Evolutionary conservation across 768 basidiomycete genomes (phyloP), one percentile per base, ranked within the genome.

Genomic region (Suillus fuscotomentosus): DNA sequence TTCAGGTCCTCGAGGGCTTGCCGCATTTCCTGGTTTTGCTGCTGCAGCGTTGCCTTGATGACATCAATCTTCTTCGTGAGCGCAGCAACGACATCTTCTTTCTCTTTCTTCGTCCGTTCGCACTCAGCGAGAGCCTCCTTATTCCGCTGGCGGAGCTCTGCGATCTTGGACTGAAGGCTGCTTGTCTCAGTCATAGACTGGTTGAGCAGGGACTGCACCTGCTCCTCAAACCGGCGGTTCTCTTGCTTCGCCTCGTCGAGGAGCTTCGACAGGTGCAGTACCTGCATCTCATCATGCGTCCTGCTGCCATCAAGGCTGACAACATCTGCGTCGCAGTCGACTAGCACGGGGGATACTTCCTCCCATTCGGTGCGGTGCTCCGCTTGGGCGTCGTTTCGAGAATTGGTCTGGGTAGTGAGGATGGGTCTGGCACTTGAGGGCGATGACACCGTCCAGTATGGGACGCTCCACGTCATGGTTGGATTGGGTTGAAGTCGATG

Each of bases 1-100:
- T 70, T 70, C 24, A 73, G 67, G 48, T 73, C 70, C n/a, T 73
- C 69, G 50, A 80, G 66, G 1, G 74, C 62, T 5, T 22, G 39
- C 41, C 68, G 69, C 17, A 65, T 63, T 41, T 68, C 56, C 1
- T 72, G 68, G 1, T 31, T 59, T 14, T 74, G 68, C 41, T 65
- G 68, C 15, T 65, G 57, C 15, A 68, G 60, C 34, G 61, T 27
- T 41, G n/a, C 1, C 41, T 67, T 70, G 8, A 76, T 45, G 31
- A 60, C 69, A 13, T 71, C 72, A 42, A 73, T 68, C 60, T 77
- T 71, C 34, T 60, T 60, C 31, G n/a, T 60, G 41, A 74, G 60
- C n/a, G 15, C 65, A 3, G 53, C 57, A 20, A 48, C 66, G n/a
- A 65, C 6, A 10, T 63, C 55, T 11, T 76, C 76, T 57, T 64